Base-by-base conservation (phyloP, 768 basidiomycete species). In the Serpula lacrymans region DNA sequence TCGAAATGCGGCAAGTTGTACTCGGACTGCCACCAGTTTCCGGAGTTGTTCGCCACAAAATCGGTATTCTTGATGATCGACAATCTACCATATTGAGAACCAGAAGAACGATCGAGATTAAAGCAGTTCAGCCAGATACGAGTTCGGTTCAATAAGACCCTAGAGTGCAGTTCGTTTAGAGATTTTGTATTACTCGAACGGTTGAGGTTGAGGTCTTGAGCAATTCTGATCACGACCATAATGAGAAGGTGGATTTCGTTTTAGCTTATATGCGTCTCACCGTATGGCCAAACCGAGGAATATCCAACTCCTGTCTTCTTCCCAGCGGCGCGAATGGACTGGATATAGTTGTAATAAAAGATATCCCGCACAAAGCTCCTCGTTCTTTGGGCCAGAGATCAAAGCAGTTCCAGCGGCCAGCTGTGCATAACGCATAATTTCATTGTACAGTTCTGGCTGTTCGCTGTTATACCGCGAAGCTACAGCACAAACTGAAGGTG, bases 61-160 rank as follows among this genome's bases (percentile, higher is more conserved):
- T 89, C 88, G 6, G 73, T 70, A 49, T 84, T 78, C 46, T 71
- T 71, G 57, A 96, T 82, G 32, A 88, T 88, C 13, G 88, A 81
- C 0, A 80, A 76, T 63, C 91, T 91, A 41, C 93, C 93, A 62
- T 94, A 91, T 59, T 93, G 85, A 13, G 82, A 84, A 4, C 88
- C 82, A 6, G 87, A 84, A 5, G 90, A 93, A 17, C 90, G 82
- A 60, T 97, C 93, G 29, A 95, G 67, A 61, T 93, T 90, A 65
- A 85, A 89, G 62, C 89, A 93, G 56, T 84, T 87, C 42, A 95
- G 64, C 92, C 92, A 97, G 5, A 87, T 76, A 16, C 92, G 79
- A 38, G 90, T 89, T 29, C 93, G 82, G 56, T 93, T 95, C 41
- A 92, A 76, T 64, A 92, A 78, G 64, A 93, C 87, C 28, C 93